These are phyloP conservation scores for Lojkania enalia DNA, from an alignment of 2,329 filamentous ascomycete species.

Conservation along the genomic window DNA sequence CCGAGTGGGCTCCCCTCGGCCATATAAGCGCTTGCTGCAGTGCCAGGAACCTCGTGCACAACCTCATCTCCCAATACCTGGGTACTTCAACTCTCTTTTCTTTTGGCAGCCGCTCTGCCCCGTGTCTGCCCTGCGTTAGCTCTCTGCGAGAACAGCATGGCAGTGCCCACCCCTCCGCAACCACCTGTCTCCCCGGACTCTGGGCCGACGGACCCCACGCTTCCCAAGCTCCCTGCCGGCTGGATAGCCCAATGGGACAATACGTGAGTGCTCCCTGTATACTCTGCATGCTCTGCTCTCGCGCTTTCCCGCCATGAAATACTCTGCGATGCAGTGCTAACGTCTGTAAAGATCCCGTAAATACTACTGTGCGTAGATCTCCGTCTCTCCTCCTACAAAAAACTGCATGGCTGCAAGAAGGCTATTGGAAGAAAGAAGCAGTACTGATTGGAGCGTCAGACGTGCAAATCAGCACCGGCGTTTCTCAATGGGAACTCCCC, in stretches of 20 bases:
- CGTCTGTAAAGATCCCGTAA: slow-evolving; percentile 37
- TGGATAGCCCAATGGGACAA: slow-evolving; percentile 49
- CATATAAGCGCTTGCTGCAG: neutral
- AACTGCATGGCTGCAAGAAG: neutral
- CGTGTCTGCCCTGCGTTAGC: slow-evolving; percentile 11
- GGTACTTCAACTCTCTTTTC: slow-evolving; percentile 1
- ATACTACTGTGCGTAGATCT: slow-evolving; percentile 44
- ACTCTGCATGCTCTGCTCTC: neutral
- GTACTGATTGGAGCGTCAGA: slow-evolving; percentile 32
- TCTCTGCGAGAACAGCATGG: slow-evolving; percentile 26
- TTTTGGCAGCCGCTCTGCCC: slow-evolving; percentile 3
- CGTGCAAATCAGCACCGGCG: slow-evolving; percentile 71
- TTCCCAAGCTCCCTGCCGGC: slow-evolving; percentile 43
- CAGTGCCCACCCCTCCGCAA: slow-evolving; percentile 41
- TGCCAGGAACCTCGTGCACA: too few relatives aligned
- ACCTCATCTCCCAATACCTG: too few relatives aligned
- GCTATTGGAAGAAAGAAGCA: neutral
- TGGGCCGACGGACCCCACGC: slow-evolving; percentile 43
- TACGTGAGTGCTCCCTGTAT: slow-evolving; percentile 35
- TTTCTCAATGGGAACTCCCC: slow-evolving; percentile 74
- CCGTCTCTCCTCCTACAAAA: too few relatives aligned
- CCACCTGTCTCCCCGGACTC: slow-evolving; percentile 44
- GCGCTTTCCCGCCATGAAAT: slow-evolving; percentile 14
- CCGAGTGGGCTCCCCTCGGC: neutral
- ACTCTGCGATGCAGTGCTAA: slow-evolving; percentile 26